Conservation (phyloP, 2,329 filamentous ascomycete species). For the Xylariaceae sp. region DNA sequence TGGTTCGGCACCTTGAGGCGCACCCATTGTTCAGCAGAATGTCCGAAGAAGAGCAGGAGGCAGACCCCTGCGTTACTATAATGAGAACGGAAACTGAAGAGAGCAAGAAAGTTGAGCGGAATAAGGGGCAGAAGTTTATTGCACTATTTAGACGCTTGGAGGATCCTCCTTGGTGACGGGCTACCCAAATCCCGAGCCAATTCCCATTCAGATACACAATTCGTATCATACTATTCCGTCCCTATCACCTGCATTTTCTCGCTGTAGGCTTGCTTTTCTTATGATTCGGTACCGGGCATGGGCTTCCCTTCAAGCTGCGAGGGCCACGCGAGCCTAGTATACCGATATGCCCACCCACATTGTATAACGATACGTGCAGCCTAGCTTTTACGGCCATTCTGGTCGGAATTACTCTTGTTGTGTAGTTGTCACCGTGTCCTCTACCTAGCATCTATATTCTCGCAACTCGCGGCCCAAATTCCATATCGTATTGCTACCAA, state of each 20-base stretch:
- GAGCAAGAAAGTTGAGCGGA: constrained; percentile 91
- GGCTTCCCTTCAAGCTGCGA: too few relatives aligned
- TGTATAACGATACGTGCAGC: too few relatives aligned
- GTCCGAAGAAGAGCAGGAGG: constrained; percentile 60
- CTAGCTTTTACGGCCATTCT: too few relatives aligned
- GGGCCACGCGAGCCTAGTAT: not conserved
- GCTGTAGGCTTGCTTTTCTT: not conserved
- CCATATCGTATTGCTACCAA: too few relatives aligned
- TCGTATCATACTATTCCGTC: too few relatives aligned
- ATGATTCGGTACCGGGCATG: not conserved
- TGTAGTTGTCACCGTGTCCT: too few relatives aligned
- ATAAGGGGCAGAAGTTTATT: constrained; percentile 86
- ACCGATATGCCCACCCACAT: too few relatives aligned
- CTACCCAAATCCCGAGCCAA: not conserved
- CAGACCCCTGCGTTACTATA: constrained; percentile 65
- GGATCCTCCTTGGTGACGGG: constrained; percentile 67
- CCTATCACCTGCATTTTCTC: not conserved
- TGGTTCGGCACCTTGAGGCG: constrained; percentile 77
- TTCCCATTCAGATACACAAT: not conserved
- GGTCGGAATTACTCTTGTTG: too few relatives aligned
- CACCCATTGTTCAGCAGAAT: constrained; percentile 78
- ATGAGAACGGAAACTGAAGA: constrained; percentile 90
- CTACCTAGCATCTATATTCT: too few relatives aligned
- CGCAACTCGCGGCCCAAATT: too few relatives aligned
- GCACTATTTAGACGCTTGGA: constrained; percentile 78